Conservation (phyloP, 768 basidiomycete species). For the Pleurotus tuoliensis region DNA sequence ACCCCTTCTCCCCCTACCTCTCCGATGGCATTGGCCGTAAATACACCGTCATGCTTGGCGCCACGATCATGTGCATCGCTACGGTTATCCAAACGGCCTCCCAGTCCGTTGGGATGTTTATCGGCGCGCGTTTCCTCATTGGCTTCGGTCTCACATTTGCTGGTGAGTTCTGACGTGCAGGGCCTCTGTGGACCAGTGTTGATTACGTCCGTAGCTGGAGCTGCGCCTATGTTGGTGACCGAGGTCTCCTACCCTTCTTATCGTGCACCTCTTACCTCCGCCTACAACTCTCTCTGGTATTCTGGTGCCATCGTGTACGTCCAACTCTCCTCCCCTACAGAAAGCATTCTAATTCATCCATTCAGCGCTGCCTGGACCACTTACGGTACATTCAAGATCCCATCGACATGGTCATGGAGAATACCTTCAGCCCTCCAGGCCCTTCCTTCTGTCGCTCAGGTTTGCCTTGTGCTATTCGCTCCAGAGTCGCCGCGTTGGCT, state of each 20-base stretch:
- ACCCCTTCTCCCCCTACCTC: conserved; percentile 68
- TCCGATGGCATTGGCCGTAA: conserved; percentile 73
- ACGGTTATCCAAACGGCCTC: conserved; percentile 68
- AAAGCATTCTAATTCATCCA: background rate
- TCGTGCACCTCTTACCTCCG: conserved; percentile 72
- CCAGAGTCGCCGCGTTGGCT: conserved; percentile 88
- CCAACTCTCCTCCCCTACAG: background rate
- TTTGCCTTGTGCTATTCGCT: conserved; percentile 60
- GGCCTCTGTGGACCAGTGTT: conserved; percentile 10
- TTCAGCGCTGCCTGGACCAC: conserved; percentile 75
- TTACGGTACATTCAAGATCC: conserved; percentile 73
- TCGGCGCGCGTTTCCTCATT: conserved; percentile 74
- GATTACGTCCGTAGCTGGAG: conserved; percentile 39
- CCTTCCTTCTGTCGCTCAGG: conserved; percentile 63
- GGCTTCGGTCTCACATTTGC: conserved; percentile 78
- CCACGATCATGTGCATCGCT: conserved; percentile 63
- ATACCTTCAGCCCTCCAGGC: conserved; percentile 75
- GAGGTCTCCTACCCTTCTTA: conserved; percentile 82
- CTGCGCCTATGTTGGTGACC: conserved; percentile 81
- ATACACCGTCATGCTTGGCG: conserved; percentile 61
- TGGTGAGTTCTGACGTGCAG: conserved; percentile 25
- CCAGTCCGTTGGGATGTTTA: conserved; percentile 72
- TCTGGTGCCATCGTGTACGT: conserved; percentile 73
- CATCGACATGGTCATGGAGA: conserved; percentile 76
- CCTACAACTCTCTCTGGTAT: conserved; percentile 87